Base-by-base conservation (phyloP, 768 basidiomycete species). In the Agrocybe chaxingu region DNA sequence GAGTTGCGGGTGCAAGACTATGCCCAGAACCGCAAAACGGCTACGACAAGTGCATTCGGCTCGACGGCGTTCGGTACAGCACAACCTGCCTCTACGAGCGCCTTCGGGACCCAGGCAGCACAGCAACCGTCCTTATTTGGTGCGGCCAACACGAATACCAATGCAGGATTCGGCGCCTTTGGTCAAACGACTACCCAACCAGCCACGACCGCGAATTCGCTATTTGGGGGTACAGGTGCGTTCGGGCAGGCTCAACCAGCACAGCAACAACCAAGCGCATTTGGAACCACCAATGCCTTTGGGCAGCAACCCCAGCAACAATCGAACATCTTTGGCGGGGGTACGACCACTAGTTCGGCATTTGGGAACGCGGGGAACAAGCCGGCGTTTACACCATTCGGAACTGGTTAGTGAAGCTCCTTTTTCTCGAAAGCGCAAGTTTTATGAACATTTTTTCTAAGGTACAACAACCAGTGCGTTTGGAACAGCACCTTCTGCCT, bases 1-100 rank as follows among this genome's bases (percentile, higher is more conserved):
- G 89, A 91, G 76, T 64, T 90, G 34, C 82, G 87, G 41, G 48
- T 79, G 18, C 87, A 90, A 79, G 89, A 91, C 62, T 90, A 91
- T 53, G 66, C 73, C 18, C 85, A 88, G 62, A 80, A 80, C 44
- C 79, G 88, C 12, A 91, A 91, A 68, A 82, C 84, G 9, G 85
- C 62, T 4, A 51, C 56, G 35, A 39, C 46, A 8, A 69, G 74
- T 45, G 76, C 78, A 39, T 92, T 89, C 64, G 80, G 79, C 16
- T 76, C 76, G 66, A 61, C 75, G 44, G 62, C 74, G 3, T 81
- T 81, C 56, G 77, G 79, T 47, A 54, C 72, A 52, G 52, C 77
- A 36, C 77, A 69, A 63, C 75, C 69, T 44, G 50, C 78, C 12
- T 58, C 73, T 3, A 70, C 75, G 8, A 63, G 66, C 48, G 55